Percentiles rank a stretch among this genome's conserved stretches.
These are phyloP conservation scores for Arthrobotrys iridis DNA, from an alignment of 2,329 filamentous ascomycete species.

Conservation along the genomic window DNA sequence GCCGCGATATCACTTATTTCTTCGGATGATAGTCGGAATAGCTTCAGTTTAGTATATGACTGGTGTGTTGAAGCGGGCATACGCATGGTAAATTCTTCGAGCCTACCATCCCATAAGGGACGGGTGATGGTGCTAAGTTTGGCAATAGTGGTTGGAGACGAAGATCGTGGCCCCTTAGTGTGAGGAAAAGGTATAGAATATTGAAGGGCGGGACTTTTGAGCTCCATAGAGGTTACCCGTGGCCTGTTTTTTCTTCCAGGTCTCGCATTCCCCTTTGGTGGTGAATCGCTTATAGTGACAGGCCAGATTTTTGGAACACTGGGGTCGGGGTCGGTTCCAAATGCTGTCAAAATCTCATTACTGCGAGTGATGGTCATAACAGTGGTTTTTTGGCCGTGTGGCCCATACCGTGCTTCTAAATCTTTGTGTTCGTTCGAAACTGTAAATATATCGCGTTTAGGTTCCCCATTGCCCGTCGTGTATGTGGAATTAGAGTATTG, in stretches of 20 bases:
- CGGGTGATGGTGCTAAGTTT: neutral
- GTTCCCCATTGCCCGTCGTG: too few relatives aligned
- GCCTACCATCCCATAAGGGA: constrained; percentile 18
- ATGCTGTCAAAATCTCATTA: neutral
- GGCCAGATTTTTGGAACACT: neutral
- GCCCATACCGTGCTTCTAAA: neutral
- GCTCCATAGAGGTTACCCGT: neutral
- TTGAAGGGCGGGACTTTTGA: too few relatives aligned
- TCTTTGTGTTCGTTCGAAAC: too few relatives aligned
- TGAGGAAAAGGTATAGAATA: neutral
- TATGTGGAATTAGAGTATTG: too few relatives aligned
- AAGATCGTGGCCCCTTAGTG: neutral
- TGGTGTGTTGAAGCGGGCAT: neutral
- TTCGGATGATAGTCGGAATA: neutral
- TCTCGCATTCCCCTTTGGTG: neutral
- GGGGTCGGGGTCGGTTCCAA: neutral
- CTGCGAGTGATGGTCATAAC: neutral
- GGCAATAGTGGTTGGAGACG: neutral
- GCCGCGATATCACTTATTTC: neutral
- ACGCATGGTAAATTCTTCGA: constrained; percentile 17
- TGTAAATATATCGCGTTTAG: too few relatives aligned
- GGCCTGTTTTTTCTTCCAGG: neutral
- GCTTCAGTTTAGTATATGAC: neutral
- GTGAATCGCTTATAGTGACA: neutral
- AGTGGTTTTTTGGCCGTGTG: neutral